A percentile compares a stretch with the other conserved stretches of the same genome.
Evolutionary conservation across 2,329 filamentous ascomycete genomes (phyloP).

Genomic region (Pestalotiopsis sp.): DNA sequence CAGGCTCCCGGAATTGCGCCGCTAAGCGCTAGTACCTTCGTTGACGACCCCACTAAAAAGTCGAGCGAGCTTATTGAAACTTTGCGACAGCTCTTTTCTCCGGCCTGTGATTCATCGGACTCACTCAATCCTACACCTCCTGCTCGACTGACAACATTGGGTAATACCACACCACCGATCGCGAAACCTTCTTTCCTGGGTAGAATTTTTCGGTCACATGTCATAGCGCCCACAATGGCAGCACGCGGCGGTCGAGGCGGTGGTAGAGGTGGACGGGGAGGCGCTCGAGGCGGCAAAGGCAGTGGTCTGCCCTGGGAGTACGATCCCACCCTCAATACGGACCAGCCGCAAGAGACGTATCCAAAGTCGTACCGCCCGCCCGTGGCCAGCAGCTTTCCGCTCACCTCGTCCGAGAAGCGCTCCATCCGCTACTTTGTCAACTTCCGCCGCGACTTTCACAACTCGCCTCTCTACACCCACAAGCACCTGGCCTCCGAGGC

Average conservation of each 20-base stretch:
- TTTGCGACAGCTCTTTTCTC: not conserved
- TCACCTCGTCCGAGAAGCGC: slow-evolving; percentile 46
- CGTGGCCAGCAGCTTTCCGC: slow-evolving; percentile 35
- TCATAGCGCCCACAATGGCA: slow-evolving; percentile 41
- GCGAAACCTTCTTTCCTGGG: not conserved
- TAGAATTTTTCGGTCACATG: not conserved
- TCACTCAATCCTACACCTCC: not conserved
- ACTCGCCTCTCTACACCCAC: slow-evolving; percentile 58
- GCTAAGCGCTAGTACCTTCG: not conserved
- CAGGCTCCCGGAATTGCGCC: not conserved
- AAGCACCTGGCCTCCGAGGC: slow-evolving; percentile 37
- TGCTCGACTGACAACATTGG: not conserved
- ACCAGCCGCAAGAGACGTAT: slow-evolving; percentile 60
- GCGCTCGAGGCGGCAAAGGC: slow-evolving; percentile 47
- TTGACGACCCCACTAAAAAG: not conserved
- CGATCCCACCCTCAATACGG: slow-evolving; percentile 51
- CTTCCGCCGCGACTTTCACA: slow-evolving; percentile 58
- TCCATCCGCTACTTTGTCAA: slow-evolving; percentile 55
- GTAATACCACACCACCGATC: not conserved
- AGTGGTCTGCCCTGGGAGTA: slow-evolving; percentile 53
- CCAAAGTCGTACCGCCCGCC: slow-evolving; percentile 53
- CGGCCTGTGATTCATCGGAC: not conserved
- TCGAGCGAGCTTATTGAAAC: not conserved
- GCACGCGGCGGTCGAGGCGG: slow-evolving; percentile 54
- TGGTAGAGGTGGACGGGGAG: slow-evolving; percentile 46